Percentiles rank a stretch among this genome's conserved stretches.
Evolutionary conservation across 1,139 yeast genomes (phyloP).

Genomic region (Lodderomyces theae): DNA sequence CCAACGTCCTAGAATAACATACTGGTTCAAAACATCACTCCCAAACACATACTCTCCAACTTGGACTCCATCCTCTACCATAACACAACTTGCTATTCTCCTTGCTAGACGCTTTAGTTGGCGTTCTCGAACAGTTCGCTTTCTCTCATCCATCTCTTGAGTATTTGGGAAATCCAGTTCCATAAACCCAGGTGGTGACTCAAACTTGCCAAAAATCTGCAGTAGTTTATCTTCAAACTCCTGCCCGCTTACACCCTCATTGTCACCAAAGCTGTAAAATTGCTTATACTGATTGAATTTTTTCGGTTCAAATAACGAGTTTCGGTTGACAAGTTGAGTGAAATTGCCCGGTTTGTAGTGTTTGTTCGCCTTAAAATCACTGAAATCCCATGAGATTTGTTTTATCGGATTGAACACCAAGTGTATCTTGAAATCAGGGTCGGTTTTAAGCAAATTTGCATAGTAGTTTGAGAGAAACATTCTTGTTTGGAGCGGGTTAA

Average conservation of each 20-base stretch:
- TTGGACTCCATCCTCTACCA: constrained; percentile 13
- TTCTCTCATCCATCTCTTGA: constrained; percentile 39
- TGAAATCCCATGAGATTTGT: constrained; percentile 36
- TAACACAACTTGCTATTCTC: constrained; percentile 17
- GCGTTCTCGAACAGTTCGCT: constrained; percentile 16
- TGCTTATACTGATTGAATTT: constrained; percentile 30
- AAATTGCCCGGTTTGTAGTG: constrained; percentile 17
- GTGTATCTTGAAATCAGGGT: constrained; percentile 23
- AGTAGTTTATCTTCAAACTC: constrained; percentile 21
- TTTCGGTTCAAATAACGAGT: constrained; percentile 20
- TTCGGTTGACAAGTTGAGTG: constrained; percentile 8
- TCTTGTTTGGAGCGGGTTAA: constrained; percentile 30
- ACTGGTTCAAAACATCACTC: constrained; percentile 17
- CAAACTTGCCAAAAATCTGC: constrained; percentile 43
- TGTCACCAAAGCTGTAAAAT: constrained; percentile 22
- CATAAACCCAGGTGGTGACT: constrained; percentile 67
- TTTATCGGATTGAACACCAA: constrained; percentile 29
- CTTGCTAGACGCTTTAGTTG: constrained; percentile 20
- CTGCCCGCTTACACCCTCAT: too few species aligned
- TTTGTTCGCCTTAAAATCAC: constrained; percentile 47
- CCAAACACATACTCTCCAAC: constrained; percentile 20
- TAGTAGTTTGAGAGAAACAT: constrained; percentile 28
- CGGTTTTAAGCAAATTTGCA: constrained; percentile 20
- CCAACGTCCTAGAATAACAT: constrained; percentile 14
- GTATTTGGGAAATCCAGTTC: constrained; percentile 61